These are phyloP conservation scores for Curvularia lunata DNA, from an alignment of 2,329 filamentous ascomycete species.

Conservation along the genomic window DNA sequence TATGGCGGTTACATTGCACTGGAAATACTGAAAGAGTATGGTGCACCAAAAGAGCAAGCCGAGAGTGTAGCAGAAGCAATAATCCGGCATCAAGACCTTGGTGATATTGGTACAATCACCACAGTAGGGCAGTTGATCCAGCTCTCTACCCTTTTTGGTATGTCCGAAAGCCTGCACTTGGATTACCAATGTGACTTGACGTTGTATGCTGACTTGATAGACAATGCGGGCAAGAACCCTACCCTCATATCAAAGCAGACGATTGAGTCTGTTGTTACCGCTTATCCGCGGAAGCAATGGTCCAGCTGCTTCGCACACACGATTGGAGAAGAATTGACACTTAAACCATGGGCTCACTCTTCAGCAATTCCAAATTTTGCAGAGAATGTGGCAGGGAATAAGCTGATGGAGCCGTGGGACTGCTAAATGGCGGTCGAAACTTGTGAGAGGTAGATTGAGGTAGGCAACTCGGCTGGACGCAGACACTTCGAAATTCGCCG, in stretches of 20 bases:
- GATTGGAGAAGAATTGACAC: slow-evolving; percentile 1
- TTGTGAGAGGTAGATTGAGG: background rate
- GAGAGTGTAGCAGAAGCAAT: slow-evolving; percentile 10
- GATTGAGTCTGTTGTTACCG: background rate
- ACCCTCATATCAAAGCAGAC: background rate
- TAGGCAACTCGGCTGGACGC: background rate
- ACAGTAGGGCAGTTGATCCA: slow-evolving; percentile 3
- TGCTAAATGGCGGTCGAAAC: background rate
- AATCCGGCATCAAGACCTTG: slow-evolving; percentile 8
- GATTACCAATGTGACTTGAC: background rate
- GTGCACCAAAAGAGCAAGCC: background rate
- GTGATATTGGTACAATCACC: slow-evolving; percentile 6
- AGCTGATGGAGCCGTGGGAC: slow-evolving; percentile 5
- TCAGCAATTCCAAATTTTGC: slow-evolving; percentile 1
- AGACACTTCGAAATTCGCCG: too few species aligned
- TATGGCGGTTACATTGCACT: slow-evolving; percentile 8
- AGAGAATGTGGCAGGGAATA: background rate
- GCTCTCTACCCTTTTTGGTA: slow-evolving; percentile 7
- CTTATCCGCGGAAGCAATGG: slow-evolving; percentile 3
- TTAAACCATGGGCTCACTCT: slow-evolving; percentile 7
- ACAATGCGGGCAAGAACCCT: slow-evolving; percentile 10
- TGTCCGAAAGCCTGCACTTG: background rate
- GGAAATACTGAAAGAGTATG: background rate
- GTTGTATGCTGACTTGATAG: background rate
- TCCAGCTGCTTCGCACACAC: slow-evolving; percentile 2